phyloP scores from a whole-genome alignment of 257 asterid genomes.

The Avicennia marina region DNA sequence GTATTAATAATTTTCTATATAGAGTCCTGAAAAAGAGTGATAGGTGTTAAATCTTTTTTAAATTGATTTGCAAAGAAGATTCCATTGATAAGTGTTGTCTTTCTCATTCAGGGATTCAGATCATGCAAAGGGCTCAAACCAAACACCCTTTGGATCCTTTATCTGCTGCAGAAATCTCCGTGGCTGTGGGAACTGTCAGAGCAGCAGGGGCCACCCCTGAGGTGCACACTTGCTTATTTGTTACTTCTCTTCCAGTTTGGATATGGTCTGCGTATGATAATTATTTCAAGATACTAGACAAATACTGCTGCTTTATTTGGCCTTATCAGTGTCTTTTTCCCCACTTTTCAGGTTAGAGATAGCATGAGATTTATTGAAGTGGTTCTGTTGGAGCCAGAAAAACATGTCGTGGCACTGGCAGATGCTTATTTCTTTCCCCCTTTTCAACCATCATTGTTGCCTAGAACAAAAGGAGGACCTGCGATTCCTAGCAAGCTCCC shows the following conservation, averaged over 20 bases:
- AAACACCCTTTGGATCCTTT: slow-evolving; percentile 94
- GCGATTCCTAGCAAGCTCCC: slow-evolving; percentile 83
- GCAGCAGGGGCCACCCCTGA: slow-evolving; percentile 99
- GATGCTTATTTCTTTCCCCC: slow-evolving; percentile 99
- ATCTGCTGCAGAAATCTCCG: slow-evolving; percentile 83
- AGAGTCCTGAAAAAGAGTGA: no score
- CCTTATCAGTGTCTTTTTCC: not conserved
- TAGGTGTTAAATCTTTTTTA: no score
- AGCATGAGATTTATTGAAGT: slow-evolving; percentile 93
- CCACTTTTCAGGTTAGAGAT: slow-evolving; percentile 73
- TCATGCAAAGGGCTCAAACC: slow-evolving; percentile 65
- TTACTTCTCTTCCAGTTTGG: slow-evolving; percentile 1
- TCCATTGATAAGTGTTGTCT: slow-evolving; percentile 8
- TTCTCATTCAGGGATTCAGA: slow-evolving; percentile 51
- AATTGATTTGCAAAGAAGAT: not conserved
- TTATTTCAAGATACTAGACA: slow-evolving; percentile 5
- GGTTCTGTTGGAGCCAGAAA: slow-evolving; percentile 92
- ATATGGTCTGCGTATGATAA: slow-evolving; percentile 7
- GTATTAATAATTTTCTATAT: no score
- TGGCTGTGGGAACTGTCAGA: slow-evolving; percentile 91
- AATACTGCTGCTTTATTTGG: not conserved
- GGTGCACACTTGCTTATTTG: slow-evolving; percentile 36
- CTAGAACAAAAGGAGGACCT: slow-evolving; percentile 85
- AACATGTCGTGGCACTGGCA: slow-evolving; percentile 83
- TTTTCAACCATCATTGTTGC: slow-evolving; percentile 82